Base-by-base conservation (phyloP, 129 eudicot genomes). In the Solidago caesia region DNA sequence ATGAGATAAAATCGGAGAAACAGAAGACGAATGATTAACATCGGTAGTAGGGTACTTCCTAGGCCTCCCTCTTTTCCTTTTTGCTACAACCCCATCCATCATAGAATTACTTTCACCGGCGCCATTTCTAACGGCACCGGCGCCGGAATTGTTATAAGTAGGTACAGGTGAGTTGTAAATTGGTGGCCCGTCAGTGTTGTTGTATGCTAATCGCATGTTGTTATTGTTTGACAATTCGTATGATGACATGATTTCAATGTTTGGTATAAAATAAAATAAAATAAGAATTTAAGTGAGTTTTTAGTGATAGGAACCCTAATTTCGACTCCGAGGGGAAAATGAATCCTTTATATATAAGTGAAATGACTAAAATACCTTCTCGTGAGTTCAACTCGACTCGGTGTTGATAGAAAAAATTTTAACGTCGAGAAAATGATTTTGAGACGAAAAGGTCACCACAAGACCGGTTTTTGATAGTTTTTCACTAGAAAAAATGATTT, bases 1-100 rank as follows among this genome's bases (percentile, higher is more conserved):
- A 59, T 60, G 69, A 43, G 46, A 66, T 6, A 64, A 10, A 71
- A 33, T 56, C 46, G 76, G 75, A 4, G 70, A 47, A 1, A 11
- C 0, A 48, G 76, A 77, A 14, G 33, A 33, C 0, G 39, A 33
- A 33, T 33, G 2, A 33, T 33, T 33, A 33, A 33, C 84, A 33
- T 74, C 88, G 14, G 81, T 74, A 1, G 61, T 55, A 12, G 10
- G 27, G 47, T 84, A 87, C 81, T 84, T 87, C 64, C 83, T 73
- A 2, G 91, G 89, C 69, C 91, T 65, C 1, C 91, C 91, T 25
- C 91, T 57, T 81, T 67, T 81, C 73, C 82, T 57, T 82, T 79
- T 77, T 59, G 29, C 81, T 7, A 46, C 75, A 25, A 43, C 77
- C 64, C 33, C 76, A 14, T 57, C 58, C 25, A 68, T 69, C 59